These are phyloP conservation scores for Dactylonectria macrodidyma DNA, from an alignment of 2,329 filamentous ascomycete genomes.

Conservation along the genomic window DNA sequence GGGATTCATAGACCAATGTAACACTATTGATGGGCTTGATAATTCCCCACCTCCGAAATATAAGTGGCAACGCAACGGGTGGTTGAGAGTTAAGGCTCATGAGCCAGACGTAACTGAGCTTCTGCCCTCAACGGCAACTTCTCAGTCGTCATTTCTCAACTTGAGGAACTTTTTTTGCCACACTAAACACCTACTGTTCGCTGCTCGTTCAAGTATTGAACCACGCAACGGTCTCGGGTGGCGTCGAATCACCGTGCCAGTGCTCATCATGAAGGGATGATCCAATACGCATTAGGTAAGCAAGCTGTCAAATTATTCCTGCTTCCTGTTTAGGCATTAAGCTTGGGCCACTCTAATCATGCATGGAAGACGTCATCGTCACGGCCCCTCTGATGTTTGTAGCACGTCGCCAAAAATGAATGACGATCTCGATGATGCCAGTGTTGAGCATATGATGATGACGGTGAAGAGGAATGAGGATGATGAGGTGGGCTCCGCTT, in stretches of 20 bases:
- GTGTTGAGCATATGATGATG: conserved; percentile 32
- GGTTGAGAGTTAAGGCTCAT: too few relatives aligned
- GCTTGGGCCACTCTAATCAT: conserved; percentile 37
- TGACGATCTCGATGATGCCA: conserved; percentile 31
- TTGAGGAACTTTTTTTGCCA: too few relatives aligned
- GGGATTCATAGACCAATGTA: conserved; percentile 48
- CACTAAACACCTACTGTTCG: neutral
- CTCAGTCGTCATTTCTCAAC: too few relatives aligned
- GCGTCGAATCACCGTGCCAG: neutral
- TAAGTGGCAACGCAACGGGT: neutral
- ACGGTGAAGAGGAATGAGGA: conserved; percentile 44
- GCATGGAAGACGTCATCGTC: conserved; percentile 45
- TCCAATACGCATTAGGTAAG: conserved; percentile 28
- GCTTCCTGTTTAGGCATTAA: conserved; percentile 40
- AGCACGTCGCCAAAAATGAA: conserved; percentile 44
- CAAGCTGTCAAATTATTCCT: neutral
- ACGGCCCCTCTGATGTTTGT: conserved; percentile 28
- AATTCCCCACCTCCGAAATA: conserved; percentile 1
- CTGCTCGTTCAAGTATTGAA: neutral
- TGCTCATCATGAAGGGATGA: too few relatives aligned
- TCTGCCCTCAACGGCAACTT: too few relatives aligned
- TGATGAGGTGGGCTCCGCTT: conserved; percentile 15
- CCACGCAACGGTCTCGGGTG: neutral
- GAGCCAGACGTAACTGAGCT: neutral
- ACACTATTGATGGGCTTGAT: conserved; percentile 39